Evolutionary conservation across 2,329 filamentous ascomycete species (phyloP), one percentile per base, ranked within the genome.

Genomic region (Nannizziopsis arthrosporioides): DNA sequence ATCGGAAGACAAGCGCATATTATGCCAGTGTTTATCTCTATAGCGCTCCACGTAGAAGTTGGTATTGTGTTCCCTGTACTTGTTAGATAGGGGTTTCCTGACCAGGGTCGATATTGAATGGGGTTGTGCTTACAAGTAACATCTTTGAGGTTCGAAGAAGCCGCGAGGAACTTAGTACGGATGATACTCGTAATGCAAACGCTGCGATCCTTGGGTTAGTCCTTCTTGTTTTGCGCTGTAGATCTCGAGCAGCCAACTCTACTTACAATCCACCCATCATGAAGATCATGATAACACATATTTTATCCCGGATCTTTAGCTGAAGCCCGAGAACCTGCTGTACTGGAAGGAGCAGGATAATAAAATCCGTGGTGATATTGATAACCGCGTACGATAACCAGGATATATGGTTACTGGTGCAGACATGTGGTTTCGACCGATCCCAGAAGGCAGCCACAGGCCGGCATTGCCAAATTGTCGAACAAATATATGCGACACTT

Each of bases 1-100:
- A 66, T 64, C 8, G 66, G 65, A 5, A 68, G 59, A 45, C 63
- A 68, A 12, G 66, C 62, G 47, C 64, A 66, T 30, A 65, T 61
- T 22, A 67, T 60, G 14, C 57, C 63, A 10, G 61, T 55, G 46
- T 63, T 63, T 19, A 59, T 57, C 56, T 68, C 67, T 30, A 68
- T 54, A 8, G 62, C 59, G 15, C 63, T 66, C 65, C 65, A 68
- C 15, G 61, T 57, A 5, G 64, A 63, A 12, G 62, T 59, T 6
- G 53, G 51, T 30, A 64, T 55, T 2, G 61, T 57, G 34, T 61
- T 62, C 42, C 54, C 57, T 46, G 11, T 9, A 44, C 7, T 27
- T 7, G 22, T 27, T 27, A 27, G 22, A 27, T 27, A 27, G 22
- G 22, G 7, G 22, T 7, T 27, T 27, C 22, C 7, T 7, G 7